Conservation (phyloP, 495 filamentous ascomycete genomes). For the Lichenothelia convexa region DNA sequence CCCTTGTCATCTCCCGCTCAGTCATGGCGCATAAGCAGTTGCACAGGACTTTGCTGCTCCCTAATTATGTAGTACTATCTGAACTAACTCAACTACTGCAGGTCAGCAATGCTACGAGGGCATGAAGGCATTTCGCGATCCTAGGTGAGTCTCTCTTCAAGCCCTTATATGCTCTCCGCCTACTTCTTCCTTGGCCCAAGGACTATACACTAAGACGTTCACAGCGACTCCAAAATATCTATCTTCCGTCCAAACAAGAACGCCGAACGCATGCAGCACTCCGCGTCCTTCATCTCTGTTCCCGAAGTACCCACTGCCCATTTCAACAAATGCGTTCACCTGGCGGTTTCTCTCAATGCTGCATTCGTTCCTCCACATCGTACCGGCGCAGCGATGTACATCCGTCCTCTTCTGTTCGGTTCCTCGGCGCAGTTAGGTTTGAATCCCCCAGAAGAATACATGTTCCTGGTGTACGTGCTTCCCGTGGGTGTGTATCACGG, state of each 20-base stretch:
- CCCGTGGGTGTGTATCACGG: conserved; percentile 25
- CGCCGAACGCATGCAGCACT: conserved; percentile 19
- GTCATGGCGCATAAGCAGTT: not conserved
- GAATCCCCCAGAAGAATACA: conserved; percentile 20
- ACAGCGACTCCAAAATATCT: conserved; percentile 18
- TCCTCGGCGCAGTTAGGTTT: conserved; percentile 19
- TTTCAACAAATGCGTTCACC: conserved; percentile 20
- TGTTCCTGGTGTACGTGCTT: conserved; percentile 25
- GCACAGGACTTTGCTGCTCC: no score
- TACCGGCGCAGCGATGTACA: conserved; percentile 25
- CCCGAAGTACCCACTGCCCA: conserved; percentile 22
- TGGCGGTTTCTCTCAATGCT: conserved; percentile 25
- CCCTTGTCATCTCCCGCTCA: not conserved
- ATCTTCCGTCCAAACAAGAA: conserved; percentile 25
- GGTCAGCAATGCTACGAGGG: conserved; percentile 22
- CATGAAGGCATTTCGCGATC: conserved; percentile 22
- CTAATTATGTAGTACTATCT: no score
- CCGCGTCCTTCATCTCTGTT: conserved; percentile 20
- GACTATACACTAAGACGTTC: no score
- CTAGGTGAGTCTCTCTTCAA: no score
- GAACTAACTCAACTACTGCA: not conserved
- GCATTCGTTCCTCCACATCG: conserved; percentile 26
- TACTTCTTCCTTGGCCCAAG: no score
- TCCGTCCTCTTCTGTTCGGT: conserved; percentile 27
- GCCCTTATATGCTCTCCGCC: no score